Evolutionary conservation across 1,284 basidiomycete species (phyloP).

Genomic region (Ustilago bromivora): DNA sequence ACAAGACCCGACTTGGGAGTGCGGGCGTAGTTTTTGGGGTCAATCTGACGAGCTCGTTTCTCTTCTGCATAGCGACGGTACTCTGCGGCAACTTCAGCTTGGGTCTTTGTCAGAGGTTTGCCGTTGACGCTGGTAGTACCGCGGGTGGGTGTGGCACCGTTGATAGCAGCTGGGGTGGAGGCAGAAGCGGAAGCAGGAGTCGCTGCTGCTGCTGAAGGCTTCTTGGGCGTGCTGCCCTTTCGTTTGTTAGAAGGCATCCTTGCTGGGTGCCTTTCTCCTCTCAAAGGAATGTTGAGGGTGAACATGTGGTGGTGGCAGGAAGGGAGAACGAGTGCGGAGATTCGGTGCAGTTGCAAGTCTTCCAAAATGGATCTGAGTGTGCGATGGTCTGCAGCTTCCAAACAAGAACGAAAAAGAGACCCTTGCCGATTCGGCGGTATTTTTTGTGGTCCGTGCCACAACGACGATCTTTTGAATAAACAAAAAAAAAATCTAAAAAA

Average conservation of each 20-base stretch:
- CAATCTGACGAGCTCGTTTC: slow-evolving; percentile 34
- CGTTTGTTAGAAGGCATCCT: slow-evolving; percentile 43
- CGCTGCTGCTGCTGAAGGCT: slow-evolving; percentile 13
- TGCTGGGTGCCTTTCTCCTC: neutral
- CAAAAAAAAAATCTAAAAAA: neutral
- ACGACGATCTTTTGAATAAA: neutral
- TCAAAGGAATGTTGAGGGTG: neutral
- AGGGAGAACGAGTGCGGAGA: neutral
- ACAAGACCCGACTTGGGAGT: slow-evolving; percentile 47
- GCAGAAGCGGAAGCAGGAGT: slow-evolving; percentile 11
- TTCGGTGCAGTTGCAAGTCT: neutral
- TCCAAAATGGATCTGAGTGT: slow-evolving; percentile 14
- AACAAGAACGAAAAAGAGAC: neutral
- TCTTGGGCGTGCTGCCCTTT: slow-evolving; percentile 43
- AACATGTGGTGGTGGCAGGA: neutral
- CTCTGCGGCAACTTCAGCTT: slow-evolving; percentile 19
- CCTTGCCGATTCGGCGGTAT: neutral
- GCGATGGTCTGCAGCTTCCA: neutral
- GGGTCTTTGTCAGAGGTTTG: slow-evolving; percentile 10
- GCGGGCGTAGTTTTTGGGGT: slow-evolving; percentile 37
- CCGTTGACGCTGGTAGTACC: slow-evolving; percentile 21
- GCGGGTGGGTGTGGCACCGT: slow-evolving; percentile 9
- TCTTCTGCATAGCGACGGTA: slow-evolving; percentile 28
- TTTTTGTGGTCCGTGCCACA: neutral
- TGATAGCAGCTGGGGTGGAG: slow-evolving; percentile 8